Evolutionary conservation across 1,139 yeast species (phyloP).

Genomic region (Lizanozyma gosingica): DNA sequence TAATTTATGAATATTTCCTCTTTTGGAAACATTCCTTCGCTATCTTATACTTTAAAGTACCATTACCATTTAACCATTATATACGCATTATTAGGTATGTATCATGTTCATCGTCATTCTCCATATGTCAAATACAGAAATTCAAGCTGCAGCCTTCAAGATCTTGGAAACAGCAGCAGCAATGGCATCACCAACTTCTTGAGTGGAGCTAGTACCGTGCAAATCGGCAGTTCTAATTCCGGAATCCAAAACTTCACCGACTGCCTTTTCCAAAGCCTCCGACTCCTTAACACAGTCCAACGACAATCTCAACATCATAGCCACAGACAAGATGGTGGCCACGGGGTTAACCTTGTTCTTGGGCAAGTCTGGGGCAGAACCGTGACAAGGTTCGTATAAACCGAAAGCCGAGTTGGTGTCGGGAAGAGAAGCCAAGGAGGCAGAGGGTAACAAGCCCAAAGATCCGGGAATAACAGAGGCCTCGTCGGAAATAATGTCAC

Average conservation of each 20-base stretch:
- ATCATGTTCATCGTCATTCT: too few relatives aligned
- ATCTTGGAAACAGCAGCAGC: constrained; percentile 62
- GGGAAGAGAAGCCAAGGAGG: constrained; percentile 91
- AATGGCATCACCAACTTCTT: constrained; percentile 90
- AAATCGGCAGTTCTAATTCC: constrained; percentile 90
- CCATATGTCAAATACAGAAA: constrained; percentile 1
- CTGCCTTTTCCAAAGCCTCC: constrained; percentile 83
- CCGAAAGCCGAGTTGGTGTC: constrained; percentile 93
- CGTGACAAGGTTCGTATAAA: constrained; percentile 96
- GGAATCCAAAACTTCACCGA: constrained; percentile 65
- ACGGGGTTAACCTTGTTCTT: constrained; percentile 86
- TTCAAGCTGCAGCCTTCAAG: constrained; percentile 18
- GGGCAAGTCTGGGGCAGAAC: constrained; percentile 93
- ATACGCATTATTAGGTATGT: too few relatives aligned
- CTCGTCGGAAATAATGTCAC: constrained; percentile 95
- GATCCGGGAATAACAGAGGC: constrained; percentile 98
- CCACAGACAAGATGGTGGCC: constrained; percentile 90
- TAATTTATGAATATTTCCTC: too few relatives aligned
- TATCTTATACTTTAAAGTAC: too few relatives aligned
- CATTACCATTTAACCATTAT: too few relatives aligned
- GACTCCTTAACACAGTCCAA: constrained; percentile 79
- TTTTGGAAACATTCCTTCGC: too few relatives aligned
- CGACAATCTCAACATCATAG: constrained; percentile 93
- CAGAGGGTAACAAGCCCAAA: constrained; percentile 89
- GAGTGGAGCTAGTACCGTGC: constrained; percentile 69